These are phyloP conservation scores for Lachnellula cervina DNA, from an alignment of 2,329 filamentous ascomycete species.

Conservation along the genomic window DNA sequence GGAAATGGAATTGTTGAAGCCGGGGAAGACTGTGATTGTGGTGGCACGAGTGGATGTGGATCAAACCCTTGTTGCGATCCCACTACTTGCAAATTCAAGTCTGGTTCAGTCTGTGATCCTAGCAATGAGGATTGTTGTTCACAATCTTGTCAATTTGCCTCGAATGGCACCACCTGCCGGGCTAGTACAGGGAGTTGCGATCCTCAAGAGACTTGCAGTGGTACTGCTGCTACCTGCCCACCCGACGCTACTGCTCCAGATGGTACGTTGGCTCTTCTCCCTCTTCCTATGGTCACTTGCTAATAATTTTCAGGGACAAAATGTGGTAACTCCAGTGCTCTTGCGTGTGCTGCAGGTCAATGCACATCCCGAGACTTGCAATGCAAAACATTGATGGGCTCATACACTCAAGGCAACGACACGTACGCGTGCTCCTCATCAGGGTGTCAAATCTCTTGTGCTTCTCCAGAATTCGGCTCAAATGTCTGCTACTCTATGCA, in stretches of 20 bases:
- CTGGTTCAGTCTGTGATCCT: conserved; percentile 68
- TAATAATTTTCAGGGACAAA: conserved; percentile 39
- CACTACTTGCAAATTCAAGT: conserved; percentile 78
- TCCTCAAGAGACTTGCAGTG: conserved; percentile 76
- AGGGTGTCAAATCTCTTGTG: conserved; percentile 72
- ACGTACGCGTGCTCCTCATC: conserved; percentile 72
- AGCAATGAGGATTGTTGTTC: conserved; percentile 80
- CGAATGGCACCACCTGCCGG: conserved; percentile 71
- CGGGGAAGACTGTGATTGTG: conserved; percentile 95
- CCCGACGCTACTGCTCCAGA: conserved; percentile 64
- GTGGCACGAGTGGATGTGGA: conserved; percentile 66
- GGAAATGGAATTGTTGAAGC: conserved; percentile 95
- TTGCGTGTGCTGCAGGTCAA: conserved; percentile 85
- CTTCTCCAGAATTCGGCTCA: conserved; percentile 59
- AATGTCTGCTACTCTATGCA: conserved; percentile 69
- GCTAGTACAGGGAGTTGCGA: conserved; percentile 77
- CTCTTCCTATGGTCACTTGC: neutral
- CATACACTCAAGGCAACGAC: conserved; percentile 65
- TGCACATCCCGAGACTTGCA: conserved; percentile 90
- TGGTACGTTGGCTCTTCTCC: conserved; percentile 39
- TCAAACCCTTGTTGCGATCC: conserved; percentile 79
- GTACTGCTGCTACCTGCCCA: conserved; percentile 68
- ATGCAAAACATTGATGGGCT: conserved; percentile 79
- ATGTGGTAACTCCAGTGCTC: conserved; percentile 56
- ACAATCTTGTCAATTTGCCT: conserved; percentile 59